Evolutionary conservation across 2,329 filamentous ascomycete species (phyloP).

Genomic region (Penicillium sp.): DNA sequence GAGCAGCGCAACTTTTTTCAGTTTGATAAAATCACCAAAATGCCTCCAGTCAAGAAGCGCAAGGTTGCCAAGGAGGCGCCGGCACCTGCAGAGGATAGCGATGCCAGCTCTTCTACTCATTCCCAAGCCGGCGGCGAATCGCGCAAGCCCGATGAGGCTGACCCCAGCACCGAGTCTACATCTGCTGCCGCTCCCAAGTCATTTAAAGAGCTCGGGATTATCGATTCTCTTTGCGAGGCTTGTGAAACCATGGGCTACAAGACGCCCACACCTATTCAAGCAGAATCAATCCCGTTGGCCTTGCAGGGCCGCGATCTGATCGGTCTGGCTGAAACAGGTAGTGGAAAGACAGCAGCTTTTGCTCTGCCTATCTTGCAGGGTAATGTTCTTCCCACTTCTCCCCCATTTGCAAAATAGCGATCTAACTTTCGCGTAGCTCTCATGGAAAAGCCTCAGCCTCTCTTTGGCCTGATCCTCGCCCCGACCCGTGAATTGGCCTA

Average conservation of each 20-base stretch:
- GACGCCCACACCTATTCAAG: slow-evolving; percentile 81
- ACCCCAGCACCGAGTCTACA: background rate
- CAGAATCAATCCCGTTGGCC: slow-evolving; percentile 74
- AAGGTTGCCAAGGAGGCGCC: slow-evolving; percentile 32
- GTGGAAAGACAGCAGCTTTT: slow-evolving; percentile 93
- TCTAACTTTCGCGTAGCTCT: slow-evolving; percentile 49
- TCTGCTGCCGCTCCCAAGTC: slow-evolving; percentile 34
- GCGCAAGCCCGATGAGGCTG: slow-evolving; percentile 5
- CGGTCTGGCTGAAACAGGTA: slow-evolving; percentile 89
- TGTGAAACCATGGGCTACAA: slow-evolving; percentile 80
- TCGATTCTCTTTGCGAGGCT: slow-evolving; percentile 82
- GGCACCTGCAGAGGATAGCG: slow-evolving; percentile 19
- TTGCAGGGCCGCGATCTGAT: slow-evolving; percentile 81
- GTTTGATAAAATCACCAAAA: slow-evolving; percentile 18
- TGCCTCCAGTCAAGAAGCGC: slow-evolving; percentile 41
- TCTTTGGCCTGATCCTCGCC: slow-evolving; percentile 86
- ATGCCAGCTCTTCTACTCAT: slow-evolving; percentile 23
- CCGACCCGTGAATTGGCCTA: slow-evolving; percentile 90
- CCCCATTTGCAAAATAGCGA: too few relatives aligned
- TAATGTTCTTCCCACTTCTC: slow-evolving; percentile 4
- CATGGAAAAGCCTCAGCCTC: slow-evolving; percentile 76
- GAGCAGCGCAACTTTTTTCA: slow-evolving; percentile 11
- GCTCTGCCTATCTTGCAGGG: slow-evolving; percentile 83
- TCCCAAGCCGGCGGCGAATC: slow-evolving; percentile 14
- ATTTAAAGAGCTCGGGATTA: slow-evolving; percentile 63